Evolutionary conservation across 2,329 filamentous ascomycete genomes (phyloP), one percentile per base, ranked within the genome.

Genomic region (Stachybotrys echinatus): DNA sequence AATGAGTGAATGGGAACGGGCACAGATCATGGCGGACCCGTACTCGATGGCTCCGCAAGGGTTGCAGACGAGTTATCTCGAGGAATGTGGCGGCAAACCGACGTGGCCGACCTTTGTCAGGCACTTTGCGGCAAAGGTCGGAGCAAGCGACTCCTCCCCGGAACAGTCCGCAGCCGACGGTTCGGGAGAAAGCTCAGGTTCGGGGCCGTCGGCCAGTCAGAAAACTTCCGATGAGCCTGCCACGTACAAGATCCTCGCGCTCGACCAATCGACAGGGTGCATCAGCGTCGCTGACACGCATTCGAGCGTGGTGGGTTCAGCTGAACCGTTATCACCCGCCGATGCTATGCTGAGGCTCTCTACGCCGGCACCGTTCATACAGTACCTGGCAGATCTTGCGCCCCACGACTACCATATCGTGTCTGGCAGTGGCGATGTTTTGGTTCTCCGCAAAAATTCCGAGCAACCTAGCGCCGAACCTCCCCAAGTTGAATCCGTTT

Each of bases 341-440:
- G 79, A 86, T 45, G 80, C 80, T 2, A 68, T 89, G 2, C 71
- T 80, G 2, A 75, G 76, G 7, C 71, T 89, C 18, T 78, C 80
- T 0, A 78, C 85, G 53, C 83, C 85, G 0, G 74, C 77, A 46
- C 81, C 81, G 55, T 89, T 88, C 65, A 74, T 88, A 12, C 76
- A 83, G 4, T 75, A 87, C 55, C 83, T 89, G 50, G 70, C 72
- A 4, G 65, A 74, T 1, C 72, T 88, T 2, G 75, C 83, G 52
- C 69, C 72, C 0, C 73, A 85, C 49, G 85, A 85, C 0, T 89
- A 83, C 54, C 84, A 87, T 57, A 82, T 88, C 38, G 76, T 84
- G 2, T 81, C 84, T 2, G 84, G 83, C 2, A 74, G 74, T 45
- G 77, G 77, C 6, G 77, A 88, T 54, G 72, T 87, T 5, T 72